Conservation (phyloP, 441 rosid genomes). For the Pelargonium cotyledonis region DNA sequence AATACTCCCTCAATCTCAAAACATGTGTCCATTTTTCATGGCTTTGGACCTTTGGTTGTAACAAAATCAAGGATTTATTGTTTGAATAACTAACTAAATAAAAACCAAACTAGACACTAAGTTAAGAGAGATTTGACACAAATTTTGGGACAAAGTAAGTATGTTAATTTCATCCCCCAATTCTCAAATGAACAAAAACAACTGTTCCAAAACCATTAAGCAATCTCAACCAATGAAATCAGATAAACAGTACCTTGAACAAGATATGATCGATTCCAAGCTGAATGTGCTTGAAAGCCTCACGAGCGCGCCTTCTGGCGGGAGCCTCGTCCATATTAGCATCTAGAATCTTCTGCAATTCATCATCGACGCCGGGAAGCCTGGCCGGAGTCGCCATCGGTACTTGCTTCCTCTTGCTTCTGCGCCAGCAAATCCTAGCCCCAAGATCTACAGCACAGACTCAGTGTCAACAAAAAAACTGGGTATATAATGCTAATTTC, state of each 20-base stretch:
- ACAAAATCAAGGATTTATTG: too few relatives aligned
- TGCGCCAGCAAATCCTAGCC: neutral
- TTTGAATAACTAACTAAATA: too few relatives aligned
- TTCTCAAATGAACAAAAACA: too few relatives aligned
- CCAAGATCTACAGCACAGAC: neutral
- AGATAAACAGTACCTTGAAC: constrained; percentile 47
- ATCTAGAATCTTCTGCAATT: constrained; percentile 46
- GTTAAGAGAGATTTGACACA: too few relatives aligned
- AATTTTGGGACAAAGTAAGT: too few relatives aligned
- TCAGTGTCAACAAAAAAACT: neutral
- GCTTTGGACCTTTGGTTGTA: too few relatives aligned
- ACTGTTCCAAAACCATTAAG: too few relatives aligned
- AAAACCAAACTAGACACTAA: too few relatives aligned
- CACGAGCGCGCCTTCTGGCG: constrained; percentile 65
- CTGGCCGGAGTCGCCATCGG: constrained; percentile 34
- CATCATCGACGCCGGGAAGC: constrained; percentile 42
- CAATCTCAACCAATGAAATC: neutral
- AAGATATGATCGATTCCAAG: constrained; percentile 70
- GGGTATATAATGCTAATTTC: too few relatives aligned
- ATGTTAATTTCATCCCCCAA: neutral
- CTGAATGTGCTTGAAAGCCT: constrained; percentile 68
- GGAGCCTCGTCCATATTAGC: constrained; percentile 66
- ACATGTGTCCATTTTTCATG: too few relatives aligned
- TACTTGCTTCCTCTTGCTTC: neutral
- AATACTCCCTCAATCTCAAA: too few relatives aligned